Percentiles rank a stretch among this genome's conserved stretches.
Evolutionary conservation across 345 rosid species (phyloP).

Genomic region (Hevea brasiliensis): DNA sequence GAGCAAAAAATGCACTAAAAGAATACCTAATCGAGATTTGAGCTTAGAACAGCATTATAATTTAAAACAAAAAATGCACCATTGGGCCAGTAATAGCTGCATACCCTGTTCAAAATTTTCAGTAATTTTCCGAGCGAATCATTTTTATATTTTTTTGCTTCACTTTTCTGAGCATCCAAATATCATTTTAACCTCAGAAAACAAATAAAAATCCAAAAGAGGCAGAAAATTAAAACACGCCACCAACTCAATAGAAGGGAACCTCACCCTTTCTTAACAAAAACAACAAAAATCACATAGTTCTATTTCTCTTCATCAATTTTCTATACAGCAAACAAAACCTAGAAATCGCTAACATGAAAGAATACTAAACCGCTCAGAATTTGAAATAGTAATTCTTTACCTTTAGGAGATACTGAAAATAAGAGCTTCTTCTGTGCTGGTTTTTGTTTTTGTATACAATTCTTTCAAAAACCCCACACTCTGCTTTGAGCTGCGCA

Average conservation of each 20-base stretch:
- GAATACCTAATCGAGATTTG: not conserved
- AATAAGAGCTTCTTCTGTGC: constrained; percentile 83
- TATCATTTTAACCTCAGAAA: not conserved
- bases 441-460: constrained; percentile 93
- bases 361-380: not conserved
- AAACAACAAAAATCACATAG: not conserved
- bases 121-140: not conserved
- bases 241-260: not conserved
- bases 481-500: constrained; percentile 55
- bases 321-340: not conserved
- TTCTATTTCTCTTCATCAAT: not conserved
- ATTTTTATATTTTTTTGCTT: not conserved
- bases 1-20: not conserved
- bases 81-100: not conserved
- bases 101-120: not conserved
- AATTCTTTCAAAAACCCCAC: constrained; percentile 67
- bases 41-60: not conserved
- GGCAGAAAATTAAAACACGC: not conserved
- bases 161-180: not conserved
- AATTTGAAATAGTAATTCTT: not conserved
- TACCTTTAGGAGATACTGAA: constrained; percentile 86
- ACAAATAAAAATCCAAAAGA: not conserved
- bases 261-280: not conserved
- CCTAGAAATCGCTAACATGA: not conserved
- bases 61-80: not conserved